Evolutionary conservation across 2,329 filamentous ascomycete species (phyloP).

Genomic region (Colletotrichum tropicale): DNA sequence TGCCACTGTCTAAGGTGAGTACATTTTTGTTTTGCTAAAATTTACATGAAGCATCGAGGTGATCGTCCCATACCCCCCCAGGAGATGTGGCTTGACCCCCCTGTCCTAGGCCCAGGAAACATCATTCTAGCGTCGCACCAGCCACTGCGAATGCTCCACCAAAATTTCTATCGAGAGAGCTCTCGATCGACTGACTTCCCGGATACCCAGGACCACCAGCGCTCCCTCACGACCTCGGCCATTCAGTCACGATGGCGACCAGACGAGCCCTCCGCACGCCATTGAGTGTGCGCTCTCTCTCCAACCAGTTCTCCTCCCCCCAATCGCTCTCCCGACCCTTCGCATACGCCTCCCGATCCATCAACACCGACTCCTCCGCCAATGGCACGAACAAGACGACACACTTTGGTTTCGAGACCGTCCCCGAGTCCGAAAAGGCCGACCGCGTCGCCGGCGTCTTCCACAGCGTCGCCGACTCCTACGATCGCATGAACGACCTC

Average conservation of each 20-base stretch:
- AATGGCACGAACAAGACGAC: conserved; percentile 61
- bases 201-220: conserved; percentile 9
- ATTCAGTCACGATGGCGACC: background rate
- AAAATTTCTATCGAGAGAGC: conserved; percentile 15
- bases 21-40: background rate
- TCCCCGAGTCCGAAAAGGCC: conserved; percentile 79
- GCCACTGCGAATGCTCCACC: conserved; percentile 19
- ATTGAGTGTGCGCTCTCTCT: conserved; percentile 3
- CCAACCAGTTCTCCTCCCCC: background rate
- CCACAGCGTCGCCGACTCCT: conserved; percentile 90
- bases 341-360: conserved; percentile 29
- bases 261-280: conserved; percentile 11
- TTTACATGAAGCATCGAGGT: background rate
- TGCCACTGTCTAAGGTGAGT: background rate
- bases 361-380: conserved; percentile 35
- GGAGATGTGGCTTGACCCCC: conserved; percentile 17
- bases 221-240: background rate
- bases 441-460: conserved; percentile 83
- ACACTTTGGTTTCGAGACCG: conserved; percentile 89
- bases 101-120: background rate
- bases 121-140: background rate
- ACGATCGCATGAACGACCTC: conserved; percentile 98
- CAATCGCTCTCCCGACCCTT: conserved; percentile 25
- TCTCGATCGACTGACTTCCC: conserved; percentile 7
- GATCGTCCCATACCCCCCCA: background rate